Base-by-base conservation (phyloP, 2,329 filamentous ascomycete genomes). In the Talaromyces sp. region DNA sequence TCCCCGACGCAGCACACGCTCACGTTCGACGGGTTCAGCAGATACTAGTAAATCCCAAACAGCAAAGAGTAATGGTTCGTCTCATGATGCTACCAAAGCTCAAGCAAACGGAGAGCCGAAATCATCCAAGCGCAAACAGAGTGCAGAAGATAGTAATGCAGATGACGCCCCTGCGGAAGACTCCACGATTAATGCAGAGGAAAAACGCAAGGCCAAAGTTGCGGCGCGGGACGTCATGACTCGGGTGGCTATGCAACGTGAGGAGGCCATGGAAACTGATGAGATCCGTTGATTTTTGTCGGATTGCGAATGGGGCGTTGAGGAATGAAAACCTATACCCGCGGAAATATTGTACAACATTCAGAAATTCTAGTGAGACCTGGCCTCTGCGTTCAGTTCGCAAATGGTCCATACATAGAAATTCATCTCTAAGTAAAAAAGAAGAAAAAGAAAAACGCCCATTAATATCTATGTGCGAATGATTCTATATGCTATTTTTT, bases 201-300 rank as follows among this genome's bases (percentile, higher is more conserved):
- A 66, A 51, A 67, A 59, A 55, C 67, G 61, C 48, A 73, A 68
- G 44, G 65, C 69, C 24, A 69, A 67, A 55, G 58, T 71, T 41
- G 66, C 69, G 47, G 64, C 66, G 47, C 65, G 71, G 39, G 70
- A 75, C 57, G 56, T 56, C 14, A 62, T 74, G 62, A 68, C 64
- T 19, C 68, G 65, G 36, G 52, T 70, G 43, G 70, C 69, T 9
- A 71, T 75, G 68, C 67, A 73, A 50, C 69, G 70, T 6, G 72
- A 75, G 50, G 72, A 74, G 51, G 68, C 68, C 9, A 69, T 73
- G 68, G 71, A 71, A 41, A 66, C 61, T 1, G 67, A 68, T 11
- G 61, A 62, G 13, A 43, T 51, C 14, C 58, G 60, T 47, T 69
- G 54, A 61, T 32, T 37, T 43, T 33, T 11, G 37, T 35, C 11